phyloP scores from a whole-genome alignment of 2,329 filamentous ascomycete species.

The Trichoderma sp. region DNA sequence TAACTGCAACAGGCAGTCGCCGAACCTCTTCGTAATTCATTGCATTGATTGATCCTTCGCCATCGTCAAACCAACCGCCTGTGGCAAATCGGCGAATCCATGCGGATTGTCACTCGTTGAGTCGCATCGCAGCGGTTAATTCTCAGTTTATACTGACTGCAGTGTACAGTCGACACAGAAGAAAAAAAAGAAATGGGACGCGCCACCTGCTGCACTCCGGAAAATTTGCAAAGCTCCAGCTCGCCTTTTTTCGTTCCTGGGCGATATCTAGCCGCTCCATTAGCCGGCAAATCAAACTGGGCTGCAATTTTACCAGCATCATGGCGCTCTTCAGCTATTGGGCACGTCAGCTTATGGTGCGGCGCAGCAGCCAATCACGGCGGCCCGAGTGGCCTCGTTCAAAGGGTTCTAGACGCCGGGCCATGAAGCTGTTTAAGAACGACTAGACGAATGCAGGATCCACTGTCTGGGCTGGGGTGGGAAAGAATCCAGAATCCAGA shows the following conservation, averaged over 20 bases:
- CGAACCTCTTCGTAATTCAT: neutral
- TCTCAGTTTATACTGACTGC: neutral
- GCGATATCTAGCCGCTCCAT: neutral
- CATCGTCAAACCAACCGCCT: neutral
- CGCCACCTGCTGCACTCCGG: neutral
- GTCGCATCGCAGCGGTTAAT: neutral
- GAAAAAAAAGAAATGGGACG: neutral
- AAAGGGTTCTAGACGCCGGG: conserved; percentile 1
- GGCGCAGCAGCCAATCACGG: neutral
- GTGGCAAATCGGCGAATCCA: too few species aligned
- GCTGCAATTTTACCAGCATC: neutral
- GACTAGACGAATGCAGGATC: neutral
- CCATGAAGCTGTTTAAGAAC: neutral
- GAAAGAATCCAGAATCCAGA: neutral
- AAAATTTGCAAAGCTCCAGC: neutral
- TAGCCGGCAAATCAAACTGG: neutral
- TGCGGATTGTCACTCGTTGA: neutral
- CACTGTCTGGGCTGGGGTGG: neutral
- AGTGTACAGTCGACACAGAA: neutral
- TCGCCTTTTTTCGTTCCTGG: neutral
- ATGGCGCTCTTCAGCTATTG: neutral
- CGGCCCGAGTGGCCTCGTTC: neutral
- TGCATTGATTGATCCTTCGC: neutral
- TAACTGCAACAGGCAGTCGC: neutral
- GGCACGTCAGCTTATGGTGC: conserved; percentile 11